phyloP scores from a whole-genome alignment of 257 asterid species.

The Capsicum chinense region DNA sequence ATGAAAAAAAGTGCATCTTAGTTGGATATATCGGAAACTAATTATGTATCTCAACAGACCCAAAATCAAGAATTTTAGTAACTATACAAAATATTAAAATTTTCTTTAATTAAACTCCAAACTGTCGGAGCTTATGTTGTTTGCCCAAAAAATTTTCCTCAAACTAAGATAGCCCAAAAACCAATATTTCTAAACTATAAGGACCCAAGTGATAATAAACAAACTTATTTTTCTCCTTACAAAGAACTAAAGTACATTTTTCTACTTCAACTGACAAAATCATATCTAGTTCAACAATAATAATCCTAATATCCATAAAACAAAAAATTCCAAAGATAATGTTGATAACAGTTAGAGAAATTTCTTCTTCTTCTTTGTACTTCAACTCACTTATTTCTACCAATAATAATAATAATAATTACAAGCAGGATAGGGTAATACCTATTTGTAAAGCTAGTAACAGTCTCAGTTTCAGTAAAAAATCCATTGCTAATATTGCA shows the following conservation, averaged over 20 bases:
- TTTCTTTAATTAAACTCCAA: too few relatives aligned
- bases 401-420: constrained; percentile 4
- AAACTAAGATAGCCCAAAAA: not conserved
- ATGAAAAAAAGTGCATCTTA: too few relatives aligned
- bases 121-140: too few relatives aligned
- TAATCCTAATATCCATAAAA: not conserved
- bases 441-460: not conserved
- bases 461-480: constrained; percentile 12
- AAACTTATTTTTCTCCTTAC: not conserved
- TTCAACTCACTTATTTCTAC: constrained; percentile 41
- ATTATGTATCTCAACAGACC: too few relatives aligned
- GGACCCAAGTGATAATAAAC: not conserved
- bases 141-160: not conserved
- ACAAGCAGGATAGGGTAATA: constrained; percentile 9
- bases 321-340: constrained; percentile 47
- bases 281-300: not conserved
- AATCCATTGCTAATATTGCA: not conserved
- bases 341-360: constrained; percentile 67
- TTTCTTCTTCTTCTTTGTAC: constrained; percentile 49
- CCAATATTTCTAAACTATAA: not conserved
- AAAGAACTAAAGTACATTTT: not conserved
- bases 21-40: too few relatives aligned
- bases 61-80: too few relatives aligned
- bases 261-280: not conserved
- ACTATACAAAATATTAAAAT: too few relatives aligned